Percentiles rank a stretch among this genome's conserved stretches.
Conservation (phyloP, 2,329 filamentous ascomycete genomes). For the Nigrospora oryzae region DNA sequence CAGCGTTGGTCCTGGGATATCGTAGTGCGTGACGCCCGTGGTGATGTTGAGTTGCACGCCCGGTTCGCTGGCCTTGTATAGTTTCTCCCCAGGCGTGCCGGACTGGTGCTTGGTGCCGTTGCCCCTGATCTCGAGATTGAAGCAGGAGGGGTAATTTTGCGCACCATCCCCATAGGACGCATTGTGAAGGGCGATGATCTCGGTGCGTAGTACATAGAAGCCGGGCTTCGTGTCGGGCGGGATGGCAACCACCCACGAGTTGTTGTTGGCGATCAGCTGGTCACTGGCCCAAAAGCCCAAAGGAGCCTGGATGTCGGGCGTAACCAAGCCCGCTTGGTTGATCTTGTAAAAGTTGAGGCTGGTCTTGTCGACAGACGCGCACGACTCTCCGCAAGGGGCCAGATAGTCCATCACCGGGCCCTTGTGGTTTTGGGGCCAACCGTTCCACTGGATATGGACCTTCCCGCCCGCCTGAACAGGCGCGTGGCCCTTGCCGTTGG, state of each 20-base stretch:
- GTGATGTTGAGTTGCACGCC: conserved; percentile 4
- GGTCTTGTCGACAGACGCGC: conserved; percentile 19
- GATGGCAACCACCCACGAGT: conserved; percentile 12
- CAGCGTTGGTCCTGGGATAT: conserved; percentile 5
- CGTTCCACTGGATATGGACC: conserved; percentile 28
- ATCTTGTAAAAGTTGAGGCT: conserved; percentile 21
- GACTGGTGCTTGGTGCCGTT: conserved; percentile 7
- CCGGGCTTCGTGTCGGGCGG: conserved; percentile 21
- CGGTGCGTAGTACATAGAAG: conserved; percentile 15
- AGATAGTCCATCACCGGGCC: conserved; percentile 30
- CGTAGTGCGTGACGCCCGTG: conserved; percentile 3
- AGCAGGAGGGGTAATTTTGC: conserved; percentile 17
- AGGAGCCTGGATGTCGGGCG: conserved; percentile 31
- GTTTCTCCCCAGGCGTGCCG: conserved; percentile 1
- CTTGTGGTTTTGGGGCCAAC: conserved; percentile 27
- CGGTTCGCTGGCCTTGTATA: conserved; percentile 4
- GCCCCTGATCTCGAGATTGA: conserved; percentile 14
- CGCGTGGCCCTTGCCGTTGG: conserved; percentile 21
- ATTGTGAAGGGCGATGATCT: conserved; percentile 18
- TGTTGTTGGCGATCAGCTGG: conserved; percentile 33
- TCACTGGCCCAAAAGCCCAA: conserved; percentile 34
- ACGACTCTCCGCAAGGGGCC: conserved; percentile 22
- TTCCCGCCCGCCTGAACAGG: conserved; percentile 23
- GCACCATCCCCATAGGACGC: conserved; percentile 7
- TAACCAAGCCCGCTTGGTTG: conserved; percentile 15